A percentile compares a stretch with the other conserved stretches of the same genome.
phyloP scores from a whole-genome alignment of 2,329 filamentous ascomycete species.

The Fusarium domesticum region DNA sequence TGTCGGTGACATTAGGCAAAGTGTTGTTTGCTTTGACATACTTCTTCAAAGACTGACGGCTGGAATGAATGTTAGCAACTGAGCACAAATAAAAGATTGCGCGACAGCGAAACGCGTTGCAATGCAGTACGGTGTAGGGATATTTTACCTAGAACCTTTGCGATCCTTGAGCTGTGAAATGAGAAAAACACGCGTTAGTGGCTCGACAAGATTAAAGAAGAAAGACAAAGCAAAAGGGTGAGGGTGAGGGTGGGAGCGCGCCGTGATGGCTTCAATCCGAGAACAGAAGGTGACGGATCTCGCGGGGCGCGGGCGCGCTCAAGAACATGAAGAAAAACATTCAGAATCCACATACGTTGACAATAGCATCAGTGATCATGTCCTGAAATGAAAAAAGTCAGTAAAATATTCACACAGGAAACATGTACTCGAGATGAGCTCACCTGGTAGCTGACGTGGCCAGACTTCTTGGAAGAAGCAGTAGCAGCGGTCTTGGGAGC shows the following conservation, averaged over 20 bases:
- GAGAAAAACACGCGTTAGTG: constrained; percentile 40
- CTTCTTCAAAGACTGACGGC: constrained; percentile 61
- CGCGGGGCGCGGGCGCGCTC: constrained; percentile 37
- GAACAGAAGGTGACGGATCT: constrained; percentile 20
- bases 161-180: constrained; percentile 56
- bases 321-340: constrained; percentile 25
- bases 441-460: constrained; percentile 60
- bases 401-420: constrained; percentile 1
- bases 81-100: constrained; percentile 6
- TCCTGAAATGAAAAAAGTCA: constrained; percentile 41
- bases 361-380: constrained; percentile 62
- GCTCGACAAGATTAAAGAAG: constrained; percentile 31
- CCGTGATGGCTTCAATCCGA: constrained; percentile 24
- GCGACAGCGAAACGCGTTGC: neutral
- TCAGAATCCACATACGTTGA: constrained; percentile 49
- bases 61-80: constrained; percentile 28
- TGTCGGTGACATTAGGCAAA: constrained; percentile 42
- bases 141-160: constrained; percentile 50
- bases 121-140: constrained; percentile 1
- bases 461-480: constrained; percentile 47
- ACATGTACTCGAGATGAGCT: constrained; percentile 27
- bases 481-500: constrained; percentile 57
- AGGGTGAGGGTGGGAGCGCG: constrained; percentile 12
- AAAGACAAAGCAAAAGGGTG: constrained; percentile 7
- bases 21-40: constrained; percentile 56